phyloP scores from a whole-genome alignment of 1,284 basidiomycete species.

The Sanghuangporus sanghuang region DNA sequence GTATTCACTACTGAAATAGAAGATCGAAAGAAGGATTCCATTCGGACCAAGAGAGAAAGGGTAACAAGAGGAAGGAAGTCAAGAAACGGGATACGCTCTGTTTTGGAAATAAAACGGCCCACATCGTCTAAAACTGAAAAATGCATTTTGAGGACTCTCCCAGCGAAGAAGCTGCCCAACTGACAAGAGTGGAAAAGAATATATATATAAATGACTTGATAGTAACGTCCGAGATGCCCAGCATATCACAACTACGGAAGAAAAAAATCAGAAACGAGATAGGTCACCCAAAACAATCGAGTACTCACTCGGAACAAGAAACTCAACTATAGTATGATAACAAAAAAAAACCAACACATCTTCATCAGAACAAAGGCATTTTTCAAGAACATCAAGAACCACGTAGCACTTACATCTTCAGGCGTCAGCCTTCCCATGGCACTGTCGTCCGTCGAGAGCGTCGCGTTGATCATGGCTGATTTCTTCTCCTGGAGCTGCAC shows the following conservation, averaged over 20 bases:
- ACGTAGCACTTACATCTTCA: slow-evolving; percentile 64
- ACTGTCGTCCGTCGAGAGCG: slow-evolving; percentile 74
- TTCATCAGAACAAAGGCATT: background rate
- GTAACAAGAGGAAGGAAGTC: no score
- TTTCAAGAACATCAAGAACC: background rate
- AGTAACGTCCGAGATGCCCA: no score
- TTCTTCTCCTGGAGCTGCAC: slow-evolving; percentile 95
- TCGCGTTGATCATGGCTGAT: slow-evolving; percentile 79
- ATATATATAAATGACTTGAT: no score
- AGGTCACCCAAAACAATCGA: background rate
- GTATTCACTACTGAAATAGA: no score
- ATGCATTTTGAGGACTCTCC: no score
- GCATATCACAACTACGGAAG: background rate
- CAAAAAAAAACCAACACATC: background rate
- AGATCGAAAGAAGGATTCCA: no score
- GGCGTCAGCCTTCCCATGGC: slow-evolving; percentile 89
- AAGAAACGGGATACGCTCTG: no score
- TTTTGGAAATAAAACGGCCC: no score
- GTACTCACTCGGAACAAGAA: slow-evolving; percentile 69
- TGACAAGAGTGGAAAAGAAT: background rate
- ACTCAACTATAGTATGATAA: slow-evolving; percentile 42
- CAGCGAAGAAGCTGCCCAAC: background rate
- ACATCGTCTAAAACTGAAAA: no score
- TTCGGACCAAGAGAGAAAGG: no score
- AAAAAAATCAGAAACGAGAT: background rate